A percentile compares a stretch with the other conserved stretches of the same genome.
Evolutionary conservation across 2,329 filamentous ascomycete genomes (phyloP).

Genomic region (Colletotrichum shisoi): DNA sequence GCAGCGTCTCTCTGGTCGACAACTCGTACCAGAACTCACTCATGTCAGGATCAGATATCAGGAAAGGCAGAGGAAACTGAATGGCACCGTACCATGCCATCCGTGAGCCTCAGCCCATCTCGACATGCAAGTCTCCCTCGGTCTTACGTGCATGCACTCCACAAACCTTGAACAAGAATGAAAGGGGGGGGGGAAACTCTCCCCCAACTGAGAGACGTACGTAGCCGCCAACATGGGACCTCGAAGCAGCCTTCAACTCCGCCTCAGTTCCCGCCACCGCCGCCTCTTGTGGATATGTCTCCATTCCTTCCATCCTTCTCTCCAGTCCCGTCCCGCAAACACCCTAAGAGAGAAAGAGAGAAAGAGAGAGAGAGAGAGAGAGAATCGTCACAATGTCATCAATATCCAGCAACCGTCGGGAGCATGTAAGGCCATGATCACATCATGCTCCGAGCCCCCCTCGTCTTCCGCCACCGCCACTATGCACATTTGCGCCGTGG

Average conservation of each 20-base stretch:
- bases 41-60: background rate
- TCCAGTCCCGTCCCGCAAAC: slow-evolving; percentile 11
- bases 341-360: background rate
- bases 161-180: background rate
- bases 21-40: background rate
- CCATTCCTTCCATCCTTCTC: slow-evolving; percentile 21
- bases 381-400: background rate
- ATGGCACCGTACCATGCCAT: background rate
- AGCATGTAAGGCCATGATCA: too few relatives aligned
- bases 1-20: background rate
- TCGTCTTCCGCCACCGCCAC: slow-evolving; percentile 13
- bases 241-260: background rate
- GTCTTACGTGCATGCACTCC: slow-evolving; percentile 18
- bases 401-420: background rate
- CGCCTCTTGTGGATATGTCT: background rate
- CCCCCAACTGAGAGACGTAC: too few relatives aligned
- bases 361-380: too few relatives aligned
- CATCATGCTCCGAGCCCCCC: background rate
- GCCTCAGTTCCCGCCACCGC: background rate
- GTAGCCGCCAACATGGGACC: background rate
- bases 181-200: background rate
- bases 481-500: background rate
- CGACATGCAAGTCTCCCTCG: slow-evolving; percentile 15
- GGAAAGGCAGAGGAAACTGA: background rate
- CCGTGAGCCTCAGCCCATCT: slow-evolving; percentile 21